Evolutionary conservation across 495 filamentous ascomycete species (phyloP).

Genomic region (Recurvomyces mirabilis): DNA sequence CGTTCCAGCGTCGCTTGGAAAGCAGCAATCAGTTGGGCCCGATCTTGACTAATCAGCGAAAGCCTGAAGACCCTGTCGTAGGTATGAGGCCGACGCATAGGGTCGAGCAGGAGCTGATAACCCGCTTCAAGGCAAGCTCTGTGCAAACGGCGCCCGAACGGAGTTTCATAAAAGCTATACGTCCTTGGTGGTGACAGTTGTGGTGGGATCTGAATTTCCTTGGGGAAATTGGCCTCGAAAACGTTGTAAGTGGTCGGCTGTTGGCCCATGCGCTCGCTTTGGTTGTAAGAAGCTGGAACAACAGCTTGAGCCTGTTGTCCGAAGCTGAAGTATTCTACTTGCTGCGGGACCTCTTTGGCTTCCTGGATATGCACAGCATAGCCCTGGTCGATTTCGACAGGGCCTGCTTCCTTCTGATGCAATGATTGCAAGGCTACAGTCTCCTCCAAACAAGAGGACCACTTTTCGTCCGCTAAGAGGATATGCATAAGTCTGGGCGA

Average conservation of each 20-base stretch:
- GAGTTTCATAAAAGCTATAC: constrained; percentile 48
- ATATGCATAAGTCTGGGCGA: not conserved
- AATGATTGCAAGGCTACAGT: too few relatives aligned
- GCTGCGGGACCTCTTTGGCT: too few relatives aligned
- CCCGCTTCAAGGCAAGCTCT: constrained; percentile 53
- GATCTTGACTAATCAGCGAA: constrained; percentile 44
- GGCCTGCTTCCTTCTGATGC: too few relatives aligned
- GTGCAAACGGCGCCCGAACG: constrained; percentile 61
- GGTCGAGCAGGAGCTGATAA: constrained; percentile 45
- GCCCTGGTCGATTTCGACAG: too few relatives aligned
- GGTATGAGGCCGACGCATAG: constrained; percentile 38
- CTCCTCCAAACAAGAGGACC: not conserved
- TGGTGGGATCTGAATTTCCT: not conserved
- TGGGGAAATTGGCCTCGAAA: not conserved
- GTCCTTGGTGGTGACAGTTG: not conserved
- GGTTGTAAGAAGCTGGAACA: too few relatives aligned
- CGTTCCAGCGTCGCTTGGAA: constrained; percentile 31
- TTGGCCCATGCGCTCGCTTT: constrained; percentile 15
- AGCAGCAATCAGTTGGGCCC: too few relatives aligned
- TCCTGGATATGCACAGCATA: too few relatives aligned
- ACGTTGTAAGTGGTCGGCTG: not conserved
- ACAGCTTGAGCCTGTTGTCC: too few relatives aligned
- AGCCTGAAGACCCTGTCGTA: constrained; percentile 55
- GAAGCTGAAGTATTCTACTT: too few relatives aligned
- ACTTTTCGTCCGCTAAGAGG: not conserved